A percentile compares a stretch with the other conserved stretches of the same genome.
Conservation (phyloP, 2,329 filamentous ascomycete genomes). For the Alternaria sp. region DNA sequence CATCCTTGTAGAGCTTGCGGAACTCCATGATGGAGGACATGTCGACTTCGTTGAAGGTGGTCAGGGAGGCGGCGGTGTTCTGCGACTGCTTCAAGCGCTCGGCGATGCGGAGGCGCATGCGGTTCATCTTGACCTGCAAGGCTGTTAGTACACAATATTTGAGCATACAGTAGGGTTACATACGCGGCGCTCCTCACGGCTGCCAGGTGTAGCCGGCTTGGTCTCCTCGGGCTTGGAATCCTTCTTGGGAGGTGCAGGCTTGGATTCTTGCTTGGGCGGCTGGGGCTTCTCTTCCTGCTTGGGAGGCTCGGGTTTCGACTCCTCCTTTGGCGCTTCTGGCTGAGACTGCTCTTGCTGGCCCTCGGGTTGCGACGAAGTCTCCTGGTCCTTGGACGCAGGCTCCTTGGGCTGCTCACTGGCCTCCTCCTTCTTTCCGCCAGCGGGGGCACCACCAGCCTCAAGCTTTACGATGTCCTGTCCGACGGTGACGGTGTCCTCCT, state of each 20-base stretch:
- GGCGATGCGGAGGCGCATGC: slow-evolving; percentile 96
- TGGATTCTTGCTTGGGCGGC: slow-evolving; percentile 37
- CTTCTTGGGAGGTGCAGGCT: slow-evolving; percentile 33
- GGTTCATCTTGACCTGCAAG: slow-evolving; percentile 97
- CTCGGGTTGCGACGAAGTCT: slow-evolving; percentile 62
- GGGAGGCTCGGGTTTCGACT: slow-evolving; percentile 51
- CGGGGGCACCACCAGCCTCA: slow-evolving; percentile 68
- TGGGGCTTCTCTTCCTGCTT: slow-evolving; percentile 49
- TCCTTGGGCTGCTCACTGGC: slow-evolving; percentile 66
- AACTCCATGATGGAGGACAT: slow-evolving; percentile 99
- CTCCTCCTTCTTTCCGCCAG: slow-evolving; percentile 62
- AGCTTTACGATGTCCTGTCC: slow-evolving; percentile 89
- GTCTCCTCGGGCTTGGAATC: slow-evolving; percentile 44
- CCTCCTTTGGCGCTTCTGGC: slow-evolving; percentile 47
- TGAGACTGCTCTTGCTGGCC: slow-evolving; percentile 56
- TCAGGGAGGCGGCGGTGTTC: slow-evolving; percentile 95
- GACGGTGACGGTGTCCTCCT: slow-evolving; percentile 94
- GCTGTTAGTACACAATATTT: slow-evolving; percentile 15
- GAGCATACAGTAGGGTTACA: slow-evolving; percentile 46
- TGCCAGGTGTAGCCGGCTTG: slow-evolving; percentile 63
- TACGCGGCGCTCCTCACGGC: slow-evolving; percentile 87
- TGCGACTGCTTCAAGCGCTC: slow-evolving; percentile 99
- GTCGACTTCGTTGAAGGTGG: slow-evolving; percentile 99
- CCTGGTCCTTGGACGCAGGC: slow-evolving; percentile 62
- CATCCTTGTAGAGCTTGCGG: slow-evolving; percentile 96